Percentiles rank a stretch among this genome's conserved stretches.
phyloP scores from a whole-genome alignment of 2,329 filamentous ascomycete genomes.

The Arthrocladium fulminans region DNA sequence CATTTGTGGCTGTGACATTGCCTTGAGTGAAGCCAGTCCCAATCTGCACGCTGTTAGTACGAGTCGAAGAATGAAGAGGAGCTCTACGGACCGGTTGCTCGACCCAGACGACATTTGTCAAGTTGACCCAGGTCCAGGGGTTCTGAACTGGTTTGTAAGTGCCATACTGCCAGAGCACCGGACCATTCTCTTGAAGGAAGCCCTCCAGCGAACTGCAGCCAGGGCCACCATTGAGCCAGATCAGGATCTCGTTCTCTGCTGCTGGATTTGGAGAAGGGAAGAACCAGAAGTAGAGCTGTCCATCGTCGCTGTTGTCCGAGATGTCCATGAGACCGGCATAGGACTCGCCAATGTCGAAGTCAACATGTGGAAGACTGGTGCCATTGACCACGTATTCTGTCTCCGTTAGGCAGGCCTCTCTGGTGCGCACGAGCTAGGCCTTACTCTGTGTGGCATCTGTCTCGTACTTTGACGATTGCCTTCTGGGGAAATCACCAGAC shows the following conservation, averaged over 20 bases:
- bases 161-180: constrained; percentile 27
- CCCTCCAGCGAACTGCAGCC: constrained; percentile 78
- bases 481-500: constrained; percentile 9
- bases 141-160: constrained; percentile 25
- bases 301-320: constrained; percentile 33
- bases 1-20: constrained; percentile 52
- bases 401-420: not conserved
- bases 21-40: constrained; percentile 63
- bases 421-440: constrained; percentile 4
- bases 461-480: constrained; percentile 13
- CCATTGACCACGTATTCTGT: constrained; percentile 57
- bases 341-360: constrained; percentile 54
- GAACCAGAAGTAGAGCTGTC: constrained; percentile 43
- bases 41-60: constrained; percentile 28
- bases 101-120: constrained; percentile 70
- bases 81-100: constrained; percentile 45
- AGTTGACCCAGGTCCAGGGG: constrained; percentile 60
- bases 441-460: constrained; percentile 17
- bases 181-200: constrained; percentile 31
- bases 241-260: constrained; percentile 35
- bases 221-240: constrained; percentile 74
- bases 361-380: constrained; percentile 55
- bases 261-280: constrained; percentile 39
- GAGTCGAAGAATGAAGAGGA: not conserved
- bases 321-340: constrained; percentile 48